Evolutionary conservation across 1,139 yeast species (phyloP), one percentile per base, ranked within the genome.

Genomic region (Candida sanyaensis): DNA sequence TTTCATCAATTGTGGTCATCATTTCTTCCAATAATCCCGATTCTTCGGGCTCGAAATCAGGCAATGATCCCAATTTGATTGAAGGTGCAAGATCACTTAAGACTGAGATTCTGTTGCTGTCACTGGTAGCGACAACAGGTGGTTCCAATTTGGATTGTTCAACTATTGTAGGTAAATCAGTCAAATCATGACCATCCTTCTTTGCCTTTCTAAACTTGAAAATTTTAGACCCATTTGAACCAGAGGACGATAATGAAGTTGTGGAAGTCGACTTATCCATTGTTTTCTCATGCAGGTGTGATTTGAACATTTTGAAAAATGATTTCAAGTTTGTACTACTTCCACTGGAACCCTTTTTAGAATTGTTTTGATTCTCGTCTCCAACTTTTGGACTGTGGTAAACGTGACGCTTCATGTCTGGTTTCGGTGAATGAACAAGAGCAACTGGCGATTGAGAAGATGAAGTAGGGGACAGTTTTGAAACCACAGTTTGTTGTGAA

Each of bases 11-110:
- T 11, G 63, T 62, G 23, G 49, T 49, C 57, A 72, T 55, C 56
- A 72, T 57, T 44, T 72, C 77, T 39, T 65, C 73, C 51, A 71
- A 68, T 55, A 71, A 50, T 44, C 47, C 48, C 7, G 63, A 52
- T 21, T 59, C 60, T 24, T 69, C 75, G 7, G 62, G 60, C 49
- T 71, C 75, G 43, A 71, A 58, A 32, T 61, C 61, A 5, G 75
- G 76, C 29, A 72, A 59, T 43, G 61, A 38, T 6, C 54, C 56
- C 32, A 51, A 29, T 41, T 50, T 48, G 13, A 53, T 46, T 6
- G 55, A 53, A n/a, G 51, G 46, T 4, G 48, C 50, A 8, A 49
- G 10, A n/a, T 48, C 53, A 42, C 55, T 53, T 21, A 52, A 29
- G 1, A 50, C 45, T 4, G 55, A 52, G 23, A 44, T 21, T 29